Evolutionary conservation across 1,284 basidiomycete genomes (phyloP).

Genomic region (Cutaneotrichosporon sp.): DNA sequence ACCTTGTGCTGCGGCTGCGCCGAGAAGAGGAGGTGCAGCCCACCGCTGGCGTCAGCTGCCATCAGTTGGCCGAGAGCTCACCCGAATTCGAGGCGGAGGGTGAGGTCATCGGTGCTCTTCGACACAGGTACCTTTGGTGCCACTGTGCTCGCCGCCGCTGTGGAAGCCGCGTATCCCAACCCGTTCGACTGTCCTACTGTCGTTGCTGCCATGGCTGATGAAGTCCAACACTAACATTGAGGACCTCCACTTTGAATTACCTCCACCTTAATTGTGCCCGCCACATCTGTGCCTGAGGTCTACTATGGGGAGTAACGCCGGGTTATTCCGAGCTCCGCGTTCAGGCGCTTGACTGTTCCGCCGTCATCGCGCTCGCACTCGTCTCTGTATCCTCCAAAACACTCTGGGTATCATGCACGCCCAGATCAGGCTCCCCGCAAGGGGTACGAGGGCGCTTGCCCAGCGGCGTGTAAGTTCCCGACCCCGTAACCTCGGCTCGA

Average conservation of each 20-base stretch:
- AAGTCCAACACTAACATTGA: neutral
- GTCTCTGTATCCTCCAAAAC: neutral
- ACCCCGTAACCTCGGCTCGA: neutral
- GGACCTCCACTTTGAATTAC: slow-evolving; percentile 13
- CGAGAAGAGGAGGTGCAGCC: slow-evolving; percentile 82
- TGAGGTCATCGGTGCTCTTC: slow-evolving; percentile 20
- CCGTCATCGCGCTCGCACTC: neutral
- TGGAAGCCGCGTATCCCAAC: slow-evolving; percentile 29
- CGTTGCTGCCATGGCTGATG: slow-evolving; percentile 1
- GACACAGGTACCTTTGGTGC: neutral
- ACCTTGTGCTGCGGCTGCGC: slow-evolving; percentile 63
- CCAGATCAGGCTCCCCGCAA: slow-evolving; percentile 33
- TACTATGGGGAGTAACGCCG: slow-evolving; percentile 11
- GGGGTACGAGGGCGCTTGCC: slow-evolving; percentile 31
- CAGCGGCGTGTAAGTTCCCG: slow-evolving; percentile 41
- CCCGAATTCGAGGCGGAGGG: slow-evolving; percentile 29
- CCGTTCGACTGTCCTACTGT: slow-evolving; percentile 27
- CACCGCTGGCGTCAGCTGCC: slow-evolving; percentile 59
- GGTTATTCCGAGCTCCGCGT: slow-evolving; percentile 2
- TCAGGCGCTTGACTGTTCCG: too few relatives aligned
- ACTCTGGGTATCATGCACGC: slow-evolving; percentile 31
- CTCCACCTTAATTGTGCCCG: neutral
- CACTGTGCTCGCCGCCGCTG: neutral
- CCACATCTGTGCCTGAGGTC: neutral
- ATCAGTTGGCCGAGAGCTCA: neutral